Evolutionary conservation across 345 rosid species (phyloP), one percentile per base, ranked within the genome.

Genomic region (Laguncularia racemosa): DNA sequence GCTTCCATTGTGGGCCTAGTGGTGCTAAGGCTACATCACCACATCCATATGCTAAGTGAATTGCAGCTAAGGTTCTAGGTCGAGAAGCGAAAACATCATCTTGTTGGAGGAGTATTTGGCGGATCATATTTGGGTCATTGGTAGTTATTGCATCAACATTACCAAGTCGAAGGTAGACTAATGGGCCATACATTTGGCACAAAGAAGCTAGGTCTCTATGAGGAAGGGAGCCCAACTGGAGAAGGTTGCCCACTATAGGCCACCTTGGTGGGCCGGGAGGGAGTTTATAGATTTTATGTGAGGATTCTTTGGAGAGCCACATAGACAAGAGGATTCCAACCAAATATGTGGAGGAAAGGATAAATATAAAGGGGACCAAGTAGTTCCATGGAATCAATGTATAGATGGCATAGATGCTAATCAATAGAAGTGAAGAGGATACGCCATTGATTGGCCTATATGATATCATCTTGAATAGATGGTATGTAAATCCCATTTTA

Each of bases 191-290:
- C 52, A 67, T 74, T 51, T 75, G 65, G 61, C 96, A 89, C 0
- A 89, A 53, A 0, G 81, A 52, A 13, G 98, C 91, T 0, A 92
- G 49, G 68, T 89, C 95, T 6, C 89, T 58, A 50, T 89, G 98
- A 44, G 96, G 96, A 57, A 80, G 74, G 15, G 20, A 87, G 16
- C 89, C 81, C 52, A 91, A 28, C 12, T 86, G 98, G 48, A 92
- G 89, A 58, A 92, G 93, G 70, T 86, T 92, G 23, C 98, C 98
- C 12, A 86, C 65, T 0, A 89, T 19, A 18, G 96, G 95, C 98
- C 80, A 86, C 26, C 82, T 64, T 33, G 69, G 74, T 44, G 96
- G 98, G 56, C 98, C 96, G 0, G 96, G 96, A 21, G 95, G 95
- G 48, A 92, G 93, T 20, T 45, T 68, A 48, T 66, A 58, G 21